Percentiles rank a stretch among this genome's conserved stretches.
These are phyloP conservation scores for Talaromyces borbonicus DNA, from an alignment of 495 filamentous ascomycete genomes.

Conservation along the genomic window DNA sequence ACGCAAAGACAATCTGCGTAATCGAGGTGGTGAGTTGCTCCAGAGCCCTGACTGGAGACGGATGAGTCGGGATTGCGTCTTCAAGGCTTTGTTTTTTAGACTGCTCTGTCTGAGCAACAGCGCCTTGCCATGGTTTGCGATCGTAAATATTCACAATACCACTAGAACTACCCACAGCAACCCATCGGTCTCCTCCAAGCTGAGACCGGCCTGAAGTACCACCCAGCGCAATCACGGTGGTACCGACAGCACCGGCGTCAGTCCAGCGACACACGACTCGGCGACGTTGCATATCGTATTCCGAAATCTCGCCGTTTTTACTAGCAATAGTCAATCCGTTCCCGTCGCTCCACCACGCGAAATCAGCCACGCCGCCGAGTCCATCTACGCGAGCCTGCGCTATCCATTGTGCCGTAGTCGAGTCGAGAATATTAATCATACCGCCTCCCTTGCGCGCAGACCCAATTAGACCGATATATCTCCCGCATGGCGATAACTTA, in stretches of 20 bases:
- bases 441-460: conserved; percentile 74
- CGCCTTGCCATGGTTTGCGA: conserved; percentile 49
- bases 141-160: conserved; percentile 94
- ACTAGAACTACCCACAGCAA: conserved; percentile 72
- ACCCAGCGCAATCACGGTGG: conserved; percentile 69
- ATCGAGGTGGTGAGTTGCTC: conserved; percentile 82
- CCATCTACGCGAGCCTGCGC: conserved; percentile 75
- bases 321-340: conserved; percentile 66
- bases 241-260: conserved; percentile 84
- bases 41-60: conserved; percentile 58
- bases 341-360: conserved; percentile 84
- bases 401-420: conserved; percentile 79
- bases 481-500: conserved; percentile 74
- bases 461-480: conserved; percentile 71
- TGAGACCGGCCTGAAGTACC: conserved; percentile 38
- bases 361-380: conserved; percentile 73
- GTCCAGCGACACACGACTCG: conserved; percentile 71
- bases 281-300: conserved; percentile 61
- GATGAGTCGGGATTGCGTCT: conserved; percentile 48
- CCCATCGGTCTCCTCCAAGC: conserved; percentile 78
- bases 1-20: conserved; percentile 65
- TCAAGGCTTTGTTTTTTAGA: conserved; percentile 18
- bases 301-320: conserved; percentile 85
- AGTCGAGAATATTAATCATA: conserved; percentile 74
- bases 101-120: conserved; percentile 16